Evolutionary conservation across 1,284 basidiomycete genomes (phyloP), one percentile per base, ranked within the genome.

Genomic region (Cryptococcus wingfieldii): DNA sequence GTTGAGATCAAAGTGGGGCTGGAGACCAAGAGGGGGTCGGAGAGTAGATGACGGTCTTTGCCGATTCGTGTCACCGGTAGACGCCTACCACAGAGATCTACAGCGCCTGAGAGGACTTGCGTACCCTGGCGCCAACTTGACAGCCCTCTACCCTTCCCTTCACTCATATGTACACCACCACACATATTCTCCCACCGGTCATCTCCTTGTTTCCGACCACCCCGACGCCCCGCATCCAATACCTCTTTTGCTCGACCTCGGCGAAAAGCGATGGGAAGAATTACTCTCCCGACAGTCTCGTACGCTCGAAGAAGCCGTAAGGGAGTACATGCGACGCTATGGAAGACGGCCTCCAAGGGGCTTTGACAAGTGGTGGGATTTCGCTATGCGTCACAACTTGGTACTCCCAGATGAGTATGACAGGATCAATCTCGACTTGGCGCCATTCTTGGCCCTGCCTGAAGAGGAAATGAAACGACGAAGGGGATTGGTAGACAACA

Each of bases 361-460:
- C 0, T 96, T 95, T 64, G 90, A 92, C 69, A 73, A 82, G 41
- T 96, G 93, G 93, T 95, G 87, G 84, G 77, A 79, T 44, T 95
- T 91, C 74, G 87, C 86, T 10, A 77, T 80, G 74, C 77, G 83
- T 47, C 81, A 88, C 69, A 78, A 83, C 23, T 84, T 91, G 55
- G 83, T 86, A 59, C 82, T 97, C 75, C 81, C 90, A 2, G 92
- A 97, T 76, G 92, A 96, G 70, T 97, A 90, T 67, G 89, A 96
- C 71, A 46, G 44, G 25, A 81, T 96, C 43, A 78, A 85, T 58
- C 79, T 83, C 50, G 92, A 96, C 71, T 76, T 97, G 51, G 83
- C 80, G 19, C 90, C 90, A 2, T 96, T 93, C 71, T 88, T 87
- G 81, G 77, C 80, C 1, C 67, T 96, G 34, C 80, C 83, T 4